Base-by-base conservation (phyloP, 2,329 filamentous ascomycete species). In the Ilyonectria destructans region DNA sequence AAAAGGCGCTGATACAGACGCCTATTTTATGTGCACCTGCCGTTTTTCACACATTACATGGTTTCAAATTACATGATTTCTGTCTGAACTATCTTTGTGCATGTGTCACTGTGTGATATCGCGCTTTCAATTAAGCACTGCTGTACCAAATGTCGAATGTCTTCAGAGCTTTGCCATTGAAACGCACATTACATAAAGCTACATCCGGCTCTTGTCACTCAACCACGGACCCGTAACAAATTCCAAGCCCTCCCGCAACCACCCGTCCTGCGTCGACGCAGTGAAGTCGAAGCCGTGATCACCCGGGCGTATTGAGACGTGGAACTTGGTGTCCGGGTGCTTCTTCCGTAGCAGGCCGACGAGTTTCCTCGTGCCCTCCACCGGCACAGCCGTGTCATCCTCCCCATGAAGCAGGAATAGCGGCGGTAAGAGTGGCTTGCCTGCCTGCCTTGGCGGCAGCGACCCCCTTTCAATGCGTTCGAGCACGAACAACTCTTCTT, bases 231-330 rank as follows among this genome's bases (percentile, higher is more conserved):
- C 23, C 23, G 23, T 23, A 23, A 23, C 23, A 23, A 23, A 23
- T 23, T 4, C 23, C 23, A 23, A 23, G 23, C 23, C 23, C 23
- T 23, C 23, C 23, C 23, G 23, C 23, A 40, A 17, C 37, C 37
- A 40, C 2, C 2, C 6, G 12, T 40, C 37, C 10, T 40, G 10
- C 1, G 37, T 13, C 15, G 37, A 15, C 13, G 37, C 9, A 13
- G 13, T 13, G 15, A 15, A 13, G 17, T 59, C 61, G 17, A 65
- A 60, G 0, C 62, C 62, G n/a, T 64, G 62, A 10, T 64, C 62
- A 5, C 62, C 62, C 6, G 31, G 33, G 2, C 15, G 56, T 12
- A 65, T 29, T 5, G 15, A 10, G 29, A 56, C 17, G 9, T 59
- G 37, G 8, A 65, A 6, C 26, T 33, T 58, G 4, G 62, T 49